Evolutionary conservation across 2,329 filamentous ascomycete species (phyloP).

Genomic region (Fusarium avenaceum): DNA sequence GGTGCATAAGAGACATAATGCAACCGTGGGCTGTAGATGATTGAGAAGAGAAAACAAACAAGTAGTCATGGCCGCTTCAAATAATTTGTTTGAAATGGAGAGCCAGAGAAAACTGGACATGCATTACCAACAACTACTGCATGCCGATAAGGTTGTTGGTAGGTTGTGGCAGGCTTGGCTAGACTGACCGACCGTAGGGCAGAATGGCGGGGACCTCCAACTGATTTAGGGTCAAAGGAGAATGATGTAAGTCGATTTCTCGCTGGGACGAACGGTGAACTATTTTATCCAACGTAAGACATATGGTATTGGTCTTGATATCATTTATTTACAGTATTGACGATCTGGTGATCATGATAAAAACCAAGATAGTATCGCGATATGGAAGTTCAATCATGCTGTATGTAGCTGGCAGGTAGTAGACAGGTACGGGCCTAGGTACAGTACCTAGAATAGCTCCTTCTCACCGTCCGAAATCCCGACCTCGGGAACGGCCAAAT

Average conservation of each 20-base stretch:
- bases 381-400: no score
- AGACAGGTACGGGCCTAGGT: no score
- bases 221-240: not conserved
- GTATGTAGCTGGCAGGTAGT: no score
- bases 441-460: no score
- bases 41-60: not conserved
- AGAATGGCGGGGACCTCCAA: conserved; percentile 21
- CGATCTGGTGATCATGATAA: no score
- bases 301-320: not conserved
- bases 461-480: not conserved
- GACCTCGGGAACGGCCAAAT: conserved; percentile 3
- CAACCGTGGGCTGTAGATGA: conserved; percentile 4
- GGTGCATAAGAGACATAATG: conserved; percentile 16
- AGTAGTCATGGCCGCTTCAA: not conserved
- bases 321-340: no score
- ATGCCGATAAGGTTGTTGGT: not conserved
- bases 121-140: not conserved
- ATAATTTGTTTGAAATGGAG: not conserved
- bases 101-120: not conserved
- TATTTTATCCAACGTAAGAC: not conserved
- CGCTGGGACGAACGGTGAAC: conserved; percentile 12
- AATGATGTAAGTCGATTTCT: conserved; percentile 30
- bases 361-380: no score
- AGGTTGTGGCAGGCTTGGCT: conserved; percentile 10
- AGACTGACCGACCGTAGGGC: conserved; percentile 19